Conservation (phyloP, 1,284 basidiomycete genomes). For the Chalciporus sp. region DNA sequence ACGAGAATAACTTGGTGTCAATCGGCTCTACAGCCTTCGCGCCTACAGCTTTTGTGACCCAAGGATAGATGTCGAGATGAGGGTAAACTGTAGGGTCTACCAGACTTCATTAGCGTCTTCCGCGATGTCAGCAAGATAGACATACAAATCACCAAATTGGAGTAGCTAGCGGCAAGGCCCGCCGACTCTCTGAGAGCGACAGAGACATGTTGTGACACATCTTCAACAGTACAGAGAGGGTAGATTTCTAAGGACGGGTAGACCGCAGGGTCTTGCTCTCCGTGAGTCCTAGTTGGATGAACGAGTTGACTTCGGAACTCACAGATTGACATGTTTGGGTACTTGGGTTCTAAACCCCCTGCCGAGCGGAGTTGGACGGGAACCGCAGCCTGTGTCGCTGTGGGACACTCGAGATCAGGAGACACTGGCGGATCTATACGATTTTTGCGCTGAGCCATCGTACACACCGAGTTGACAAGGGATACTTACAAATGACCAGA, state of each 20-base stretch:
- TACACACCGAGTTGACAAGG: not conserved
- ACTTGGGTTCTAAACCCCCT: constrained; percentile 15
- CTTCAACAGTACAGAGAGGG: constrained; percentile 16
- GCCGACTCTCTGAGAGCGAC: not conserved
- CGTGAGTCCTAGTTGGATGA: constrained; percentile 4
- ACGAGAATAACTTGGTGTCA: not conserved
- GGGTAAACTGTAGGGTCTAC: constrained; percentile 49
- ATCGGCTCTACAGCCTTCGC: not conserved
- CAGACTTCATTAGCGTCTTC: constrained; percentile 15
- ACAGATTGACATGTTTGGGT: constrained; percentile 29
- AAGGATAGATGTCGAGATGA: constrained; percentile 48
- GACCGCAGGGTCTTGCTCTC: constrained; percentile 28
- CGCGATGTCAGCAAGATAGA: not conserved
- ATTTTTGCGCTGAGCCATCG: constrained; percentile 5
- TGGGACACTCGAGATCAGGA: constrained; percentile 28
- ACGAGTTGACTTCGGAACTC: constrained; percentile 8
- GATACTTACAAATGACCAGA: constrained; percentile 39
- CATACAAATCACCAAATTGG: constrained; percentile 31
- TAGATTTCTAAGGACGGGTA: constrained; percentile 35
- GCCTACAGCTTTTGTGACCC: not conserved
- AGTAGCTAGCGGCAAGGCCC: constrained; percentile 6
- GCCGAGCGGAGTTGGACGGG: constrained; percentile 13
- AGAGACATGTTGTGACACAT: constrained; percentile 1
- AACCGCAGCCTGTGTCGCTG: not conserved
- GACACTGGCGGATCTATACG: constrained; percentile 42